Percentiles rank a stretch among this genome's conserved stretches.
Conservation (phyloP, 2,329 filamentous ascomycete species). For the Zasmidium cellare region DNA sequence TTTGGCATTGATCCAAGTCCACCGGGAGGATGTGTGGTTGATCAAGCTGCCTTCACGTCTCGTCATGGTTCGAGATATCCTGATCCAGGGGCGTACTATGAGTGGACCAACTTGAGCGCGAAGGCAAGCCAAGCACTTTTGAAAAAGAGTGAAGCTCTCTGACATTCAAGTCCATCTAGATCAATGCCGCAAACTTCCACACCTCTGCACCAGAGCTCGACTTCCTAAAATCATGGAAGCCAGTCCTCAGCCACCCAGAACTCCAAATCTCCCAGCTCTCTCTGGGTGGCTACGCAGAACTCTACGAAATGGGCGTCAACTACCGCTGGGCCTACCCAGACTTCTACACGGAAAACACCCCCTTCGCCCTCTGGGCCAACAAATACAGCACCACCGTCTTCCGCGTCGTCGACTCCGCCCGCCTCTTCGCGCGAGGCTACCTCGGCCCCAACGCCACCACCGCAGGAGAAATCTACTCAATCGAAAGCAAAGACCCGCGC, state of each 20-base stretch:
- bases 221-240: constrained; percentile 61
- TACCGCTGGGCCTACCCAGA: constrained; percentile 48
- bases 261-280: constrained; percentile 61
- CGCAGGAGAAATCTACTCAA: constrained; percentile 57
- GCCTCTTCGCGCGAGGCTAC: constrained; percentile 62
- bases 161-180: constrained; percentile 39
- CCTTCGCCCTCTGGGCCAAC: constrained; percentile 65
- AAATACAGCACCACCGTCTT: constrained; percentile 49
- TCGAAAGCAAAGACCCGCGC: constrained; percentile 56
- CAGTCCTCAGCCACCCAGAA: constrained; percentile 55
- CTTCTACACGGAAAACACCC: constrained; percentile 50
- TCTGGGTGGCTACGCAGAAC: constrained; percentile 63
- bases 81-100: constrained; percentile 59
- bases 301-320: constrained; percentile 56
- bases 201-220: constrained; percentile 52
- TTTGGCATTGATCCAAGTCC: constrained; percentile 55
- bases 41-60: constrained; percentile 60
- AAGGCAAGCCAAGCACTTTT: constrained; percentile 18
- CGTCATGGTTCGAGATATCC: constrained; percentile 66
- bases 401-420: constrained; percentile 62
- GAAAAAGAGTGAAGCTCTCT: background rate
- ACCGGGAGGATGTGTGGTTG: constrained; percentile 58
- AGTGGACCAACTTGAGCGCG: constrained; percentile 48
- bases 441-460: constrained; percentile 57
- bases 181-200: constrained; percentile 56